Conservation (phyloP, 1,284 basidiomycete genomes). For the Apiotrichum brassicae region DNA sequence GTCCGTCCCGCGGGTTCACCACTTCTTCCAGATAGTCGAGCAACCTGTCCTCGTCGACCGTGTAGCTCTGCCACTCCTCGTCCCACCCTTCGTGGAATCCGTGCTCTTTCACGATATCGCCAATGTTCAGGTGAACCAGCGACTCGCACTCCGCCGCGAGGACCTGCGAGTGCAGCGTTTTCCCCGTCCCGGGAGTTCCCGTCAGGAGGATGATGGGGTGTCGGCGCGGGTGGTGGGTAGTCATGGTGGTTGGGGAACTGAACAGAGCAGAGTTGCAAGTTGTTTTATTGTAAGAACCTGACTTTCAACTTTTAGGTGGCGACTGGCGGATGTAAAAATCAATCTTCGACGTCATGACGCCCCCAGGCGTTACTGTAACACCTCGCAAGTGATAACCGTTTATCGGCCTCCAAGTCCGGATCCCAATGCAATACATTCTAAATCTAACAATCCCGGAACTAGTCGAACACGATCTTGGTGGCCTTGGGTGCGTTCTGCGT, state of each 20-base stretch:
- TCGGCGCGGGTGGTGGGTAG: conserved; percentile 44
- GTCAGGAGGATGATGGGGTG: conserved; percentile 85
- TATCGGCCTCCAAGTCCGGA: too few species aligned
- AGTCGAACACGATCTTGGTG: conserved; percentile 53
- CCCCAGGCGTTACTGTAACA: too few species aligned
- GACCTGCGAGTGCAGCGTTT: conserved; percentile 82
- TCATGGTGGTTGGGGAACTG: conserved; percentile 29
- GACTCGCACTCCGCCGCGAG: conserved; percentile 49
- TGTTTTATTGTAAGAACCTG: too few species aligned
- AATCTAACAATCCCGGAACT: too few species aligned
- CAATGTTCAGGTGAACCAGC: conserved; percentile 76
- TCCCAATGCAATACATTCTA: too few species aligned
- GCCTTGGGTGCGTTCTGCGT: conserved; percentile 41
- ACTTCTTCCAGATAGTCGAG: conserved; percentile 78
- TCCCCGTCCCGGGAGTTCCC: conserved; percentile 64
- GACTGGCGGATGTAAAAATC: neutral
- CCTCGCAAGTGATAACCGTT: too few species aligned
- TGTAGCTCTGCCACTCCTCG: conserved; percentile 89
- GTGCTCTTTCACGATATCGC: conserved; percentile 79
- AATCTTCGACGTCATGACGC: too few species aligned
- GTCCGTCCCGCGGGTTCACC: conserved; percentile 39
- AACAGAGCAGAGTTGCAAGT: too few species aligned
- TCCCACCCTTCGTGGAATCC: conserved; percentile 79
- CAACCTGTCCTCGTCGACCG: conserved; percentile 92
- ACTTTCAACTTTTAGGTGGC: conserved; percentile 7